Percentiles rank a stretch among this genome's conserved stretches.
Evolutionary conservation across 768 basidiomycete genomes (phyloP).

Genomic region (Galerina sulciceps): DNA sequence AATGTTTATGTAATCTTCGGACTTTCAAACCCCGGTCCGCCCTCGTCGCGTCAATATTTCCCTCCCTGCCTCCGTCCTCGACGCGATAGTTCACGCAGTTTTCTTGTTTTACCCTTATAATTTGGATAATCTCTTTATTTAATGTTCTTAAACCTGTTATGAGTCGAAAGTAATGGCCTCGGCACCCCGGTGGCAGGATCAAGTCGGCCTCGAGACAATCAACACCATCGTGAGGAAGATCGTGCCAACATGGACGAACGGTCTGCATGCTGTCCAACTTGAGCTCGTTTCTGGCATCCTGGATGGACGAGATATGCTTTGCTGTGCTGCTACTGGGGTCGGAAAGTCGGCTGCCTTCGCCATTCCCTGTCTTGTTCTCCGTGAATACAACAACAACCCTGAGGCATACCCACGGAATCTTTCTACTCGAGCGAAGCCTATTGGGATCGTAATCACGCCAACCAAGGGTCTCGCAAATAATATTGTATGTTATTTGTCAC

Average conservation of each 20-base stretch:
- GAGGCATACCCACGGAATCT: not conserved
- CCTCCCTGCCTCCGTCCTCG: not conserved
- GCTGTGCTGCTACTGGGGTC: constrained; percentile 5
- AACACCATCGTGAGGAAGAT: constrained; percentile 1
- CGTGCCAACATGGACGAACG: constrained; percentile 1
- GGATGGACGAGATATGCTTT: constrained; percentile 1
- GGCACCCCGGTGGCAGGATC: constrained; percentile 3
- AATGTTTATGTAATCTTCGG: constrained; percentile 3
- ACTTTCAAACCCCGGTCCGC: constrained; percentile 2
- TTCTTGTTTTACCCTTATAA: not conserved
- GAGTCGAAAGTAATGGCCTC: not conserved
- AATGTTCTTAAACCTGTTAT: not conserved
- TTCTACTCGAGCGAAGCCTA: constrained; percentile 13
- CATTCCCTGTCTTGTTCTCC: not conserved
- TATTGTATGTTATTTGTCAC: constrained; percentile 11
- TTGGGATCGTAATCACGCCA: constrained; percentile 24
- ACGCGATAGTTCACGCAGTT: not conserved
- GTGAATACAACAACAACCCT: constrained; percentile 1
- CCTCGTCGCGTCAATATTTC: constrained; percentile 1
- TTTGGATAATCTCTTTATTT: not conserved
- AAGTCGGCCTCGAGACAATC: not conserved
- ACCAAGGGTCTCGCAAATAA: constrained; percentile 27
- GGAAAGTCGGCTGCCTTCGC: constrained; percentile 5
- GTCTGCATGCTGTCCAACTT: not conserved
- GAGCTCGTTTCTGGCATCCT: constrained; percentile 5